Percentiles rank a stretch among this genome's conserved stretches.
phyloP scores from a whole-genome alignment of 805 yeast genomes.

The Metschnikowia amazonensis region DNA sequence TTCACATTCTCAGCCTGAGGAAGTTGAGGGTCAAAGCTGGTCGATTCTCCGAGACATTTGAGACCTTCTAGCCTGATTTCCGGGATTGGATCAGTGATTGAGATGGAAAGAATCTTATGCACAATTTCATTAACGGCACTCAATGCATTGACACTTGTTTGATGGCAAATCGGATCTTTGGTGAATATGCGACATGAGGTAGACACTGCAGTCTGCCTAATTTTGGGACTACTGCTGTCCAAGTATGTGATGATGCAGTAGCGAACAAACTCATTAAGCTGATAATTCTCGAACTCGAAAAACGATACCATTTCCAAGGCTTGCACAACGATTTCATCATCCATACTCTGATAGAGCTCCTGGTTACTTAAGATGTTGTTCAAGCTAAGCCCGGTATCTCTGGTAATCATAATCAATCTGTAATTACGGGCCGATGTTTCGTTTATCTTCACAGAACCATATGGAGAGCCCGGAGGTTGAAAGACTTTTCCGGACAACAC shows the following conservation, averaged over 20 bases:
- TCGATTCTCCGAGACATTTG: constrained; percentile 55
- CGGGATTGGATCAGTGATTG: constrained; percentile 83
- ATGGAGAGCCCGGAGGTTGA: constrained; percentile 83
- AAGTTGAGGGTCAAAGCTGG: constrained; percentile 81
- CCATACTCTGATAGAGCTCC: constrained; percentile 33
- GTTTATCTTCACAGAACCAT: constrained; percentile 55
- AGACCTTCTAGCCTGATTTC: constrained; percentile 83
- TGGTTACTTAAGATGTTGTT: constrained; percentile 30
- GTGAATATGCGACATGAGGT: constrained; percentile 76
- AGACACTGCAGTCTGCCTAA: constrained; percentile 78
- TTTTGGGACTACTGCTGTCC: constrained; percentile 73
- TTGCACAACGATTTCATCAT: constrained; percentile 57
- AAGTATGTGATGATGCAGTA: constrained; percentile 79
- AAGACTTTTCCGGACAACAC: constrained; percentile 80
- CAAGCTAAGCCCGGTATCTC: constrained; percentile 55
- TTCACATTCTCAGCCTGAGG: constrained; percentile 92
- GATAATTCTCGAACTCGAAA: constrained; percentile 71
- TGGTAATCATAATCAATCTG: constrained; percentile 66
- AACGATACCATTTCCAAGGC: constrained; percentile 73
- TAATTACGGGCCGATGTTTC: constrained; percentile 69
- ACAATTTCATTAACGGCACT: constrained; percentile 82
- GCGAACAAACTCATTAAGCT: constrained; percentile 83
- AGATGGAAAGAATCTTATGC: constrained; percentile 71
- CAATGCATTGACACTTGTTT: constrained; percentile 75
- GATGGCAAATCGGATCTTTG: constrained; percentile 79